Percentiles rank a stretch among this genome's conserved stretches.
These are phyloP conservation scores for Xylaria sp. DNA, from an alignment of 2,329 filamentous ascomycete species.

Conservation along the genomic window DNA sequence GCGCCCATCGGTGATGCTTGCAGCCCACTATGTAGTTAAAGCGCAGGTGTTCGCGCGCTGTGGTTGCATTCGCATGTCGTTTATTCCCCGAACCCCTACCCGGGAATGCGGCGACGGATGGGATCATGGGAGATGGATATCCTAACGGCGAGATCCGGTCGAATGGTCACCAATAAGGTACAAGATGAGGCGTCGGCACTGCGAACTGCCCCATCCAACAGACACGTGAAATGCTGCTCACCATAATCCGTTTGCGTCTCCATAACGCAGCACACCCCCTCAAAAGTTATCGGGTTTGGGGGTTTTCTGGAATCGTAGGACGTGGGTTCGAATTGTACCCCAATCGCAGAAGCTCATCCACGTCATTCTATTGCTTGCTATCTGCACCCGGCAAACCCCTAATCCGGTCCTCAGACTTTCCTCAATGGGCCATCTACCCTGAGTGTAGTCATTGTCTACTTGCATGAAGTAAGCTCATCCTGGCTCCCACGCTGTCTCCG, in stretches of 20 bases:
- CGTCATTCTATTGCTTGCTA: background rate
- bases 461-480: slow-evolving; percentile 29
- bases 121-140: slow-evolving; percentile 22
- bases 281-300: background rate
- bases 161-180: slow-evolving; percentile 31
- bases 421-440: slow-evolving; percentile 17
- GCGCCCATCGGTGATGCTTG: background rate
- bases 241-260: slow-evolving; percentile 1
- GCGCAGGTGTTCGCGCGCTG: slow-evolving; percentile 18
- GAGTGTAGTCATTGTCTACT: slow-evolving; percentile 1
- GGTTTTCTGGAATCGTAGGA: background rate
- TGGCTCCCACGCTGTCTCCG: slow-evolving; percentile 12
- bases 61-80: slow-evolving; percentile 22
- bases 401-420: background rate
- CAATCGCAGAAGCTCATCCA: background rate
- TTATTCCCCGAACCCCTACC: slow-evolving; percentile 7
- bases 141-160: slow-evolving; percentile 29
- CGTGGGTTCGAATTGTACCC: background rate
- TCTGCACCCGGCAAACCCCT: slow-evolving; percentile 3
- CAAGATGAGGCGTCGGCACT: slow-evolving; percentile 7
- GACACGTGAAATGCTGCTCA: slow-evolving; percentile 5
- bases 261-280: background rate
- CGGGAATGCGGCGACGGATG: slow-evolving; percentile 26
- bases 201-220: slow-evolving; percentile 4
- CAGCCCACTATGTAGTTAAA: background rate